Conservation (phyloP, 352 stramenopile genomes). For the Phytophthora constricta region DNA sequence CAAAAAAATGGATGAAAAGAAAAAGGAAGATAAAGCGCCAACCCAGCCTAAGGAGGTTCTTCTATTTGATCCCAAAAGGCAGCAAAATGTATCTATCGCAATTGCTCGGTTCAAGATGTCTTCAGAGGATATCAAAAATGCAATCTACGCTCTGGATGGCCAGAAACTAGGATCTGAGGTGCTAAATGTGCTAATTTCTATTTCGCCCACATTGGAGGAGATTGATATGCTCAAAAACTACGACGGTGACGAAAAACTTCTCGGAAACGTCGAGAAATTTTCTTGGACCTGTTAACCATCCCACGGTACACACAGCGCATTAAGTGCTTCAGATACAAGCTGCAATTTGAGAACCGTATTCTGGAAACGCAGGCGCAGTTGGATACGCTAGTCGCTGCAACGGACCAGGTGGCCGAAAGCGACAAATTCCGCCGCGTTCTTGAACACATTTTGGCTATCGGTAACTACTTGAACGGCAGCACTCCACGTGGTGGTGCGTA, state of each 20-base stretch:
- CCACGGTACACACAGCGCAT: conserved; percentile 88
- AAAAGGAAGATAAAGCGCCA: conserved; percentile 65
- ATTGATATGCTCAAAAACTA: conserved; percentile 93
- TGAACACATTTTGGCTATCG: conserved; percentile 88
- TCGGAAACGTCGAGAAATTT: conserved; percentile 92
- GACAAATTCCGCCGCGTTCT: conserved; percentile 82
- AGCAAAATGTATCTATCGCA: conserved; percentile 98
- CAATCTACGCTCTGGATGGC: conserved; percentile 85
- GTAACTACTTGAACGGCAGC: conserved; percentile 93
- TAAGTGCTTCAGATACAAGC: conserved; percentile 88
- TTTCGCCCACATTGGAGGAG: conserved; percentile 89
- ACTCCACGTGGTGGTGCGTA: conserved; percentile 89
- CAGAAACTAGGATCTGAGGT: conserved; percentile 80
- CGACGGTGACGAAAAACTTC: conserved; percentile 83
- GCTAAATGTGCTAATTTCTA: conserved; percentile 88
- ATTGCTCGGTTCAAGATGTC: conserved; percentile 96
- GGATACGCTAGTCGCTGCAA: conserved; percentile 82
- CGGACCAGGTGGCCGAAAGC: conserved; percentile 81
- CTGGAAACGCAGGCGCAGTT: conserved; percentile 84
- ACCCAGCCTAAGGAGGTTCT: conserved; percentile 70
- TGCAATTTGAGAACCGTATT: conserved; percentile 88
- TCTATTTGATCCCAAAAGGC: conserved; percentile 96
- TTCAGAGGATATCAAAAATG: conserved; percentile 83
- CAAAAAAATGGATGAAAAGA: conserved; percentile 86
- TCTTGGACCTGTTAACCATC: conserved; percentile 86